Evolutionary conservation across 2,329 filamentous ascomycete genomes (phyloP).

Genomic region (Ceratocystis diversiconidia): DNA sequence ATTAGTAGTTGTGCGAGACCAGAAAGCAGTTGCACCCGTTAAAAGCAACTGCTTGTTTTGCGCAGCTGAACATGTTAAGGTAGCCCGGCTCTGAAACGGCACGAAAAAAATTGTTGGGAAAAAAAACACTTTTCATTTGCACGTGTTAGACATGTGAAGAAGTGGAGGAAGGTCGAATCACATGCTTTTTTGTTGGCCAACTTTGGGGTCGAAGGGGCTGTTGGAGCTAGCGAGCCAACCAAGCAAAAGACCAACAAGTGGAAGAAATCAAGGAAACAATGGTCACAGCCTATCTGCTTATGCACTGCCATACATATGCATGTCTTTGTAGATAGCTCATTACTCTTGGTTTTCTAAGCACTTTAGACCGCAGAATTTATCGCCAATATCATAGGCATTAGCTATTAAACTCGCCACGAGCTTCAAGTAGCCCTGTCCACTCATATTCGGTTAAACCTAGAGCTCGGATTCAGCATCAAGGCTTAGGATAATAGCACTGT

Average conservation of each 20-base stretch:
- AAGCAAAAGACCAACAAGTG: not conserved
- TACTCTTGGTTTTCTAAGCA: too few species aligned
- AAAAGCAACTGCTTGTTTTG: not conserved
- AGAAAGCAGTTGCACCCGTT: not conserved
- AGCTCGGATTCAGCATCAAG: not conserved
- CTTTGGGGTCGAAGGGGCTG: conserved; percentile 4
- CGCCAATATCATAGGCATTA: too few species aligned
- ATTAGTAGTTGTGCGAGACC: not conserved
- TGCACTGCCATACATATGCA: not conserved
- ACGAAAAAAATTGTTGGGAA: conserved; percentile 18
- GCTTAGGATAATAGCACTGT: not conserved
- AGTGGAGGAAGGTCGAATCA: conserved; percentile 14
- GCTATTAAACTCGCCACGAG: not conserved
- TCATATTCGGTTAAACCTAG: too few species aligned
- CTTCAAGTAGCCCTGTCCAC: not conserved
- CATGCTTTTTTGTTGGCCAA: conserved; percentile 18
- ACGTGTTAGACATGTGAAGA: conserved; percentile 17
- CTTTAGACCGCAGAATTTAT: too few species aligned
- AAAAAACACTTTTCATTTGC: conserved; percentile 13
- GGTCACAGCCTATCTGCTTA: not conserved
- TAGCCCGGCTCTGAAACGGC: not conserved
- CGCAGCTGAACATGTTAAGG: not conserved
- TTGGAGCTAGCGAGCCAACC: conserved; percentile 3
- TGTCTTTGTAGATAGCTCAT: not conserved
- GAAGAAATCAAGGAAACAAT: not conserved